Evolutionary conservation across 1,284 basidiomycete genomes (phyloP).

Genomic region (Leccinum cinnamomeum): DNA sequence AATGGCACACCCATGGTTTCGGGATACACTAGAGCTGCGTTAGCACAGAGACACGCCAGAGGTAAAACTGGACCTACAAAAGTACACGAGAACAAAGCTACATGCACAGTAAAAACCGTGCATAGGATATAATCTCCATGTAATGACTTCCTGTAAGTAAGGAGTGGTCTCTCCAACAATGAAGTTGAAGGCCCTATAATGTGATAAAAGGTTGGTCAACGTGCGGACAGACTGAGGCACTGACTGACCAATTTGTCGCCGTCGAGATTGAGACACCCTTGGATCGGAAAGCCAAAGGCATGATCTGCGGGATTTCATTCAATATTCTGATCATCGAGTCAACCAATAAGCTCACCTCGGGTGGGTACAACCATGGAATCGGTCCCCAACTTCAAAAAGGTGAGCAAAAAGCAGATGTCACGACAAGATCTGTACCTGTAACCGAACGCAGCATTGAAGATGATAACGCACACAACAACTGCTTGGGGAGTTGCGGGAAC

Average conservation of each 20-base stretch:
- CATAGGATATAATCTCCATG: conserved; percentile 95
- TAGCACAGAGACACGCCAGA: not conserved
- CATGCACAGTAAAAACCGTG: conserved; percentile 92
- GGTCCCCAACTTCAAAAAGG: conserved; percentile 59
- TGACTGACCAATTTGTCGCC: conserved; percentile 55
- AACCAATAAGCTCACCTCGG: conserved; percentile 52
- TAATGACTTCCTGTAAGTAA: conserved; percentile 84
- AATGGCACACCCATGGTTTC: conserved; percentile 79
- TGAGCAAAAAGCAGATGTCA: conserved; percentile 7
- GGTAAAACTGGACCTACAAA: conserved; percentile 48
- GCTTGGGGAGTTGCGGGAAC: conserved; percentile 82
- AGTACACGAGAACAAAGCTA: conserved; percentile 84
- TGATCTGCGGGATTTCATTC: conserved; percentile 60
- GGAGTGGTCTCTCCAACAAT: conserved; percentile 91
- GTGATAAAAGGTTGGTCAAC: conserved; percentile 35
- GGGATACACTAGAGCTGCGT: conserved; percentile 61
- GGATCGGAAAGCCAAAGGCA: conserved; percentile 86
- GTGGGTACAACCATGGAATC: conserved; percentile 87
- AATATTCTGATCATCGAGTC: conserved; percentile 2
- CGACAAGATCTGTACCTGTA: conserved; percentile 53
- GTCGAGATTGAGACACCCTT: conserved; percentile 95
- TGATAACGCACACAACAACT: conserved; percentile 88
- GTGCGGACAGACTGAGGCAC: not conserved
- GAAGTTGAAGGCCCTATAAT: conserved; percentile 79
- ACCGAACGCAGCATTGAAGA: conserved; percentile 95